These are phyloP conservation scores for Detonula confervacea DNA, from an alignment of 352 stramenopile species.

Conservation along the genomic window DNA sequence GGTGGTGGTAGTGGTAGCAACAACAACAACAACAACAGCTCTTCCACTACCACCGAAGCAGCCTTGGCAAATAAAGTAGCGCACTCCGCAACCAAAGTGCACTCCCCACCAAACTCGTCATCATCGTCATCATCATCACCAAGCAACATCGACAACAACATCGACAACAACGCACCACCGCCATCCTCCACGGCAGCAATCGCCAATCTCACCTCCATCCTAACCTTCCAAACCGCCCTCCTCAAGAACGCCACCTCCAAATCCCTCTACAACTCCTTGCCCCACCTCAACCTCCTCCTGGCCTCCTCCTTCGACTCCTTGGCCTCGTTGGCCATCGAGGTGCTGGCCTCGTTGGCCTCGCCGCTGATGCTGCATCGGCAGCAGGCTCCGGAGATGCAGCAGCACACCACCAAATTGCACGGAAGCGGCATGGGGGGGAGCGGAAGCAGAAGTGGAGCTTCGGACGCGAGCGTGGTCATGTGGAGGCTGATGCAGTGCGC, in stretches of 20 bases:
- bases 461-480: constrained; percentile 41
- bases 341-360: constrained; percentile 56
- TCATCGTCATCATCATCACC: constrained; percentile 34
- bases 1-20: background rate
- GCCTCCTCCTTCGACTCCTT: constrained; percentile 64
- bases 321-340: constrained; percentile 47
- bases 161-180: too few species aligned
- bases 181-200: constrained; percentile 15
- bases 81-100: too few species aligned
- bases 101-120: background rate
- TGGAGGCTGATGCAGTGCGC: constrained; percentile 65
- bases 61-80: too few species aligned
- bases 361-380: constrained; percentile 79
- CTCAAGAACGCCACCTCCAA: constrained; percentile 80
- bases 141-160: too few species aligned
- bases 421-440: background rate
- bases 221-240: constrained; percentile 70
- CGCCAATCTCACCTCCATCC: constrained; percentile 50
- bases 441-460: background rate
- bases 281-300: constrained; percentile 73
- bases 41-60: too few species aligned
- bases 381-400: constrained; percentile 72
- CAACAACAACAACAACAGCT: constrained; percentile 19
- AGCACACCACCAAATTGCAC: constrained; percentile 73
- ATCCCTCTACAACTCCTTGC: constrained; percentile 74